These are phyloP conservation scores for Suillus brevipes DNA, from an alignment of 768 basidiomycete species.

Conservation along the genomic window DNA sequence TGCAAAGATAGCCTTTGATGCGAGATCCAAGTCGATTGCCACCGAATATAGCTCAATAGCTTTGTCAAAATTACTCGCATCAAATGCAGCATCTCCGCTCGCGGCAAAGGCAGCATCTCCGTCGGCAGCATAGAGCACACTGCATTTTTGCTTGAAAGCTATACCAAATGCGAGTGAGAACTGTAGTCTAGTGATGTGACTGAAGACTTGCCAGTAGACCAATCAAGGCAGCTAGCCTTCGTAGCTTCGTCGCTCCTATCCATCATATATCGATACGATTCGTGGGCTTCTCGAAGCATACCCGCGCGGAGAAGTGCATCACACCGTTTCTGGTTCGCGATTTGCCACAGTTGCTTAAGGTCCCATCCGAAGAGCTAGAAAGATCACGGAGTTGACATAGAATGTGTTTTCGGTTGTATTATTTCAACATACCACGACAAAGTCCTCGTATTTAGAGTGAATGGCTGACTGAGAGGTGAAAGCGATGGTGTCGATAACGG, in stretches of 20 bases:
- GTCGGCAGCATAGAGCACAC: neutral
- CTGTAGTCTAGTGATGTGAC: neutral
- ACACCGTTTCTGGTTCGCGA: neutral
- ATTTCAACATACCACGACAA: neutral
- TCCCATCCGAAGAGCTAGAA: neutral
- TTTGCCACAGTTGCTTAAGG: neutral
- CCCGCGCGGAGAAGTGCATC: neutral
- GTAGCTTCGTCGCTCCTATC: neutral
- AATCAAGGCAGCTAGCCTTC: neutral
- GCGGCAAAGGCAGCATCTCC: neutral
- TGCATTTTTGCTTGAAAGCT: neutral
- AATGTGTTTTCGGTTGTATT: neutral
- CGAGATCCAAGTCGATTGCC: neutral
- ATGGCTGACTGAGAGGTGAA: neutral
- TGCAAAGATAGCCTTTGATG: neutral
- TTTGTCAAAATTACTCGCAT: neutral
- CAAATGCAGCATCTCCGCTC: neutral
- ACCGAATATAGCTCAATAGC: neutral
- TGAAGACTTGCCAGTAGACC: neutral
- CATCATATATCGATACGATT: neutral
- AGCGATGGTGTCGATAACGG: neutral
- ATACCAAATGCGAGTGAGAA: neutral
- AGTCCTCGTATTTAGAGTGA: neutral
- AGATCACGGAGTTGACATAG: neutral
- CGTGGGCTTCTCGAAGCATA: neutral